Conservation (phyloP, 75 land plant genomes). For the Selaginella moellendorffii region DNA sequence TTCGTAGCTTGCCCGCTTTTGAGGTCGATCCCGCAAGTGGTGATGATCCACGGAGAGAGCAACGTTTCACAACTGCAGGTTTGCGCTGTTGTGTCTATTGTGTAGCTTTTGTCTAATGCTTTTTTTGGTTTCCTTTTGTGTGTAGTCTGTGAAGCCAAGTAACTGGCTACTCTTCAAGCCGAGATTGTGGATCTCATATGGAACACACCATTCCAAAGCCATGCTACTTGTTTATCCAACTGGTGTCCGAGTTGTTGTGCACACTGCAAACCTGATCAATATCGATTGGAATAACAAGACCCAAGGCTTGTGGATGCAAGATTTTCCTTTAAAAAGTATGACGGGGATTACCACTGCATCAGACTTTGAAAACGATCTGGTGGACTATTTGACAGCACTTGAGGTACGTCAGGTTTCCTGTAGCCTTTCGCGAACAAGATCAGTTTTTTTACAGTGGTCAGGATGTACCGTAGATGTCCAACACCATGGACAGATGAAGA, state of each 20-base stretch:
- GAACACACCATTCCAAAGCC: constrained; percentile 98
- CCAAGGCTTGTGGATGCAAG: constrained; percentile 99
- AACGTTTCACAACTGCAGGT: constrained; percentile 14
- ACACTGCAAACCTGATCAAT: constrained; percentile 85
- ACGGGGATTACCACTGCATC: constrained; percentile 17
- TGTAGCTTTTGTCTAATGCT: too few species aligned
- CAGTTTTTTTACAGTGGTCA: constrained; percentile 51
- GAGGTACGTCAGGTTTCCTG: constrained; percentile 34
- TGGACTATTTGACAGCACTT: constrained; percentile 71
- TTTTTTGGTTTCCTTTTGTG: neutral
- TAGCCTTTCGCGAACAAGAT: neutral
- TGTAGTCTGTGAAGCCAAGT: constrained; percentile 46
- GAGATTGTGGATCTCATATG: constrained; percentile 79
- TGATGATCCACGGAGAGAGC: constrained; percentile 85
- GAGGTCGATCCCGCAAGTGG: constrained; percentile 48
- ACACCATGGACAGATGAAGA: constrained; percentile 33
- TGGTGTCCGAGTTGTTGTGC: constrained; percentile 77
- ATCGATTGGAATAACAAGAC: constrained; percentile 98
- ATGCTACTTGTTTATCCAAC: constrained; percentile 81
- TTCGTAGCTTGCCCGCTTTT: constrained; percentile 65
- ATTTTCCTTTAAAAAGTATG: constrained; percentile 68
- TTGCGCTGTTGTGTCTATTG: too few species aligned
- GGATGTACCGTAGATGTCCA: constrained; percentile 46
- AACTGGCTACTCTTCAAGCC: constrained; percentile 81
- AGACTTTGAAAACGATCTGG: constrained; percentile 67